A percentile compares a stretch with the other conserved stretches of the same genome.
phyloP scores from a whole-genome alignment of 352 stramenopile genomes.

The Phytopythium chamaehyphon region DNA sequence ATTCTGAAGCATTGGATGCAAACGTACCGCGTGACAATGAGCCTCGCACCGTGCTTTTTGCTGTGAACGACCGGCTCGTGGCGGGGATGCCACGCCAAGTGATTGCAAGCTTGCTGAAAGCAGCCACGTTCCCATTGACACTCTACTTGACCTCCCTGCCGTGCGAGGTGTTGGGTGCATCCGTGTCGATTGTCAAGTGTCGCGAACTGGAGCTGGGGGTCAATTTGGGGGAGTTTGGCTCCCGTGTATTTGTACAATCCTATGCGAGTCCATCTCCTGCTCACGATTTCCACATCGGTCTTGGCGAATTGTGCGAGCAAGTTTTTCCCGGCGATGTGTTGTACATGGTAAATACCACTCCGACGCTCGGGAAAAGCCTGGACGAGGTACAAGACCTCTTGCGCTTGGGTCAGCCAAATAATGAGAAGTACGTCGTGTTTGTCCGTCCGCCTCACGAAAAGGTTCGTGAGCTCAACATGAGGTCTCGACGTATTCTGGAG shows the following conservation, averaged over 20 bases:
- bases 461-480: slow-evolving; percentile 29
- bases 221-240: slow-evolving; percentile 27
- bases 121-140: slow-evolving; percentile 24
- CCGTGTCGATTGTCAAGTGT: slow-evolving; percentile 61
- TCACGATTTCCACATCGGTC: slow-evolving; percentile 26
- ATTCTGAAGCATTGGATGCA: not conserved
- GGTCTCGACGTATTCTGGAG: slow-evolving; percentile 21
- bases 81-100: slow-evolving; percentile 30
- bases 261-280: slow-evolving; percentile 16
- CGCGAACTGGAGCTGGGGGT: slow-evolving; percentile 35
- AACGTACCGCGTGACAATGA: not conserved
- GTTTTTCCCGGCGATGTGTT: slow-evolving; percentile 69
- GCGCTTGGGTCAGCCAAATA: slow-evolving; percentile 13
- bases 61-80: slow-evolving; percentile 52
- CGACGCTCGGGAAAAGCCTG: slow-evolving; percentile 20
- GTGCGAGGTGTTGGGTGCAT: slow-evolving; percentile 47
- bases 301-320: slow-evolving; percentile 52
- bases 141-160: slow-evolving; percentile 45
- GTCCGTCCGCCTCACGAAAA: slow-evolving; percentile 32
- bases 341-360: slow-evolving; percentile 39
- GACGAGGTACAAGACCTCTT: slow-evolving; percentile 37
- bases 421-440: slow-evolving; percentile 31
- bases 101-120: slow-evolving; percentile 36
- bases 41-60: slow-evolving; percentile 27
- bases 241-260: slow-evolving; percentile 45